A percentile compares a stretch with the other conserved stretches of the same genome.
Evolutionary conservation across 352 stramenopile genomes (phyloP).

Genomic region (Phytopythium kandeliae): DNA sequence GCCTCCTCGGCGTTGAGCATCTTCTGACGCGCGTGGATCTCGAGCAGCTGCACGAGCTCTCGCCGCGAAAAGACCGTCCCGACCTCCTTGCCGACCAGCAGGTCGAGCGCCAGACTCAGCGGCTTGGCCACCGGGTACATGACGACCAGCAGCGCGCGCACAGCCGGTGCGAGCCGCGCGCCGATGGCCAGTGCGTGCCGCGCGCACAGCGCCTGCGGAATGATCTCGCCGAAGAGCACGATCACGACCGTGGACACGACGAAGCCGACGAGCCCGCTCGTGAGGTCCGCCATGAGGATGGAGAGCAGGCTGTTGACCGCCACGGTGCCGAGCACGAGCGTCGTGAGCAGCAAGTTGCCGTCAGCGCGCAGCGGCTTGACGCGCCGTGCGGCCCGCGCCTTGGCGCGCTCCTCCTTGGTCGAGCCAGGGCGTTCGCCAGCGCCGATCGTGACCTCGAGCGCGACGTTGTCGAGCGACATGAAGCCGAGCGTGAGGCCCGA

Average conservation of each 20-base stretch:
- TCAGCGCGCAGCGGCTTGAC: constrained; percentile 88
- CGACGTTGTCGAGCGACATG: constrained; percentile 95
- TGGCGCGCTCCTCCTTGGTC: constrained; percentile 50
- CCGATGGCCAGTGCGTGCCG: constrained; percentile 86
- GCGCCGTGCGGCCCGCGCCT: constrained; percentile 47
- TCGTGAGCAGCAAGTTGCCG: constrained; percentile 97
- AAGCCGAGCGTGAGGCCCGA: constrained; percentile 95
- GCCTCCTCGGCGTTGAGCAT: constrained; percentile 91
- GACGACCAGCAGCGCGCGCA: constrained; percentile 91
- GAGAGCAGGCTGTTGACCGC: constrained; percentile 96
- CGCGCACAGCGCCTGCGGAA: constrained; percentile 91
- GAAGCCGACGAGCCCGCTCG: constrained; percentile 87
- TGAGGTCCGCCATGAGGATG: constrained; percentile 95
- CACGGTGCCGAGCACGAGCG: constrained; percentile 96
- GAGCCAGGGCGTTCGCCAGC: constrained; percentile 73
- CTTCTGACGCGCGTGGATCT: constrained; percentile 94
- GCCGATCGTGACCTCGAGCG: constrained; percentile 94
- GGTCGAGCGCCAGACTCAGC: constrained; percentile 90
- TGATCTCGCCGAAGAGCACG: constrained; percentile 94
- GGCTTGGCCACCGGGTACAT: constrained; percentile 91
- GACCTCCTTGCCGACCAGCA: constrained; percentile 89
- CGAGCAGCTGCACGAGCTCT: constrained; percentile 94
- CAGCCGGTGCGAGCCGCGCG: constrained; percentile 78
- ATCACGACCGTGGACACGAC: constrained; percentile 94
- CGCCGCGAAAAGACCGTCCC: constrained; percentile 93